A percentile compares a stretch with the other conserved stretches of the same genome.
Evolutionary conservation across 768 basidiomycete species (phyloP).

Genomic region (Tylopilus felleus): DNA sequence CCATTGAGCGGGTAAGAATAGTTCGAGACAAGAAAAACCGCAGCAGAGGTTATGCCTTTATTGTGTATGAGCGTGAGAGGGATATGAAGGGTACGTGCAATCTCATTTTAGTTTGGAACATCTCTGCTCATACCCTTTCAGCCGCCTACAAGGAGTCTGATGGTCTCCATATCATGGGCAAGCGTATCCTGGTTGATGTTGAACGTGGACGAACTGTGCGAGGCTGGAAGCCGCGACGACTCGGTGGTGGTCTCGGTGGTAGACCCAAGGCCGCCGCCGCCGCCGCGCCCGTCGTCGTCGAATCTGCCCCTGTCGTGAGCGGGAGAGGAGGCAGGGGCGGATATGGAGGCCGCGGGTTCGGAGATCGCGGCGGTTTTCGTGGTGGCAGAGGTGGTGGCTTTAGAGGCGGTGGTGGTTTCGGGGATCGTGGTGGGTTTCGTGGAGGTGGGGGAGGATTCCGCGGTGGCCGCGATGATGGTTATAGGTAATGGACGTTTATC

Average conservation of each 20-base stretch:
- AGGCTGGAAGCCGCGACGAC: slow-evolving; percentile 95
- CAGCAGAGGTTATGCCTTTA: slow-evolving; percentile 90
- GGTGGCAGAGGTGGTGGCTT: slow-evolving; percentile 44
- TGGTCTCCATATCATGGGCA: slow-evolving; percentile 92
- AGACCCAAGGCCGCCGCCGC: slow-evolving; percentile 84
- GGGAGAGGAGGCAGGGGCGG: slow-evolving; percentile 37
- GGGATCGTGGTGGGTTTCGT: slow-evolving; percentile 42
- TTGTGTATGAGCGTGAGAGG: slow-evolving; percentile 96
- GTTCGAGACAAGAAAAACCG: slow-evolving; percentile 89
- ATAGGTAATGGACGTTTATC: slow-evolving; percentile 39
- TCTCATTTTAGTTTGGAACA: slow-evolving; percentile 11
- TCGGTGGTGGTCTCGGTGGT: slow-evolving; percentile 99
- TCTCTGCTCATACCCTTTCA: slow-evolving; percentile 30
- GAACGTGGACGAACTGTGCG: slow-evolving; percentile 97
- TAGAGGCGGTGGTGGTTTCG: slow-evolving; percentile 43
- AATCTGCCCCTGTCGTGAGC: too few species aligned
- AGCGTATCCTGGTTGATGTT: slow-evolving; percentile 95
- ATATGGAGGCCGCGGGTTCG: slow-evolving; percentile 41
- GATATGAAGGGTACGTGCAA: slow-evolving; percentile 90
- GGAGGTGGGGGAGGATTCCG: slow-evolving; percentile 37
- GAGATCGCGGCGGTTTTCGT: slow-evolving; percentile 37
- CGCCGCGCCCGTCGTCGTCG: too few species aligned
- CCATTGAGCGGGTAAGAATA: slow-evolving; percentile 91
- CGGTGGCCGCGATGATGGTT: slow-evolving; percentile 42
- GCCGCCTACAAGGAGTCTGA: slow-evolving; percentile 99